A percentile compares a stretch with the other conserved stretches of the same genome.
Conservation (phyloP, 2,329 filamentous ascomycete genomes). For the Exophiala lecanii-corni region DNA sequence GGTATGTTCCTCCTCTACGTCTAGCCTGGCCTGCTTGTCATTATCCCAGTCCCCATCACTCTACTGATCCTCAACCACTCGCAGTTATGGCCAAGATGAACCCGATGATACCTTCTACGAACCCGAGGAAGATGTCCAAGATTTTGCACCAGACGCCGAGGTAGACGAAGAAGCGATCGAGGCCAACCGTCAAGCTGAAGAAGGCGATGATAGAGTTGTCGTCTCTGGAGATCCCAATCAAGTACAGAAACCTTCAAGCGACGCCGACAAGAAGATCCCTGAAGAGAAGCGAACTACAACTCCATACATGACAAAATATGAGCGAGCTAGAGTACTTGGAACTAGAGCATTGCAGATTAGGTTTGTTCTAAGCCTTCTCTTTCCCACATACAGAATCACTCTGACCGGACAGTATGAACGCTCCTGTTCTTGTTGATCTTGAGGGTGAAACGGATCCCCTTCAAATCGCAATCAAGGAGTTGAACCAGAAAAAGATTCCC, state of each 20-base stretch:
- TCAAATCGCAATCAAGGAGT: slow-evolving; percentile 95
- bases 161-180: slow-evolving; percentile 45
- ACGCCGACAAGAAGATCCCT: slow-evolving; percentile 78
- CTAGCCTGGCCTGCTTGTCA: too few species aligned
- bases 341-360: slow-evolving; percentile 94
- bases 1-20: slow-evolving; percentile 48
- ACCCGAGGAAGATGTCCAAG: slow-evolving; percentile 57
- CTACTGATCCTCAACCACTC: too few species aligned
- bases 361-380: slow-evolving; percentile 40
- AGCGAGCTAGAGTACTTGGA: slow-evolving; percentile 86
- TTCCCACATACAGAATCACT: slow-evolving; percentile 1
- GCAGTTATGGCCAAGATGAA: slow-evolving; percentile 25
- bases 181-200: slow-evolving; percentile 52
- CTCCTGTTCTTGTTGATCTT: slow-evolving; percentile 89
- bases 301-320: slow-evolving; percentile 99
- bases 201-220: slow-evolving; percentile 38
- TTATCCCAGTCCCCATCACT: too few species aligned
- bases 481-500: slow-evolving; percentile 97
- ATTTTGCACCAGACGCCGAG: slow-evolving; percentile 52
- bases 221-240: slow-evolving; percentile 45
- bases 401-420: slow-evolving; percentile 72
- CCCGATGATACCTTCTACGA: slow-evolving; percentile 41
- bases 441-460: slow-evolving; percentile 97
- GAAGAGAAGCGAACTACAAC: slow-evolving; percentile 86
- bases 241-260: slow-evolving; percentile 52